Base-by-base conservation (phyloP, 2,329 filamentous ascomycete species). In the Xylariaceae sp. region DNA sequence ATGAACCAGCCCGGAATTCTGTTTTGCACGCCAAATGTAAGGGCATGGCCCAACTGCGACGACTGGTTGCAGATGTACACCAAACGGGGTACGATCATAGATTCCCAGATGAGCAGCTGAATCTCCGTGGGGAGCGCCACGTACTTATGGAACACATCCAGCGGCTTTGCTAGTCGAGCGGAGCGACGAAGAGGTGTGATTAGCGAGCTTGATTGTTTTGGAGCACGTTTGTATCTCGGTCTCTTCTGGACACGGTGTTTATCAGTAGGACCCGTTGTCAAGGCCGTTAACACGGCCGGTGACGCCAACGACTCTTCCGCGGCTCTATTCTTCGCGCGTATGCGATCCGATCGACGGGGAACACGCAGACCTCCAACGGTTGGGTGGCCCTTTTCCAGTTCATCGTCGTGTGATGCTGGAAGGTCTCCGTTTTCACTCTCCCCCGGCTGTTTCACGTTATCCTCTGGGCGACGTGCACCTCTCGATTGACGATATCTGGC, bases 61-160 rank as follows among this genome's bases (percentile, higher is more conserved):
- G 53, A 58, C 53, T 69, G 63, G 52, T 73, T 73, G 52, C 67
- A 64, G 39, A 73, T 64, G 51, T 73, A 73, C 2, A 66, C 55
- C 10, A 70, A 45, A 18, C 71, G 68, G 10, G 70, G 67, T 9
- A 60, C 55, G 6, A 70, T 58, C 7, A 67, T 68, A 10, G 66
- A 66, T 57, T 72, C 69, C 69, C 69, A 73, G 13, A 72, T 61
- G 65, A 71, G 66, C 15, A 72, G 60, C 60, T 67, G 61, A 6
- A 73, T 53, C 56, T 73, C 71, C 4, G 37, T 1, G 4, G 70
- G 70, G 7, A 73, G 62, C 1, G 66, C 48, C 2, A 58, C 6
- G 58, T 66, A 73, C 23, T 65, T 67, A 50, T 68, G 63, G 57
- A 72, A 72, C 8, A 66, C 56, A 5, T 66, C 66, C 9, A 70